These are phyloP conservation scores for Martiniozyma abietophila DNA, from an alignment of 805 yeast genomes.

Conservation along the genomic window DNA sequence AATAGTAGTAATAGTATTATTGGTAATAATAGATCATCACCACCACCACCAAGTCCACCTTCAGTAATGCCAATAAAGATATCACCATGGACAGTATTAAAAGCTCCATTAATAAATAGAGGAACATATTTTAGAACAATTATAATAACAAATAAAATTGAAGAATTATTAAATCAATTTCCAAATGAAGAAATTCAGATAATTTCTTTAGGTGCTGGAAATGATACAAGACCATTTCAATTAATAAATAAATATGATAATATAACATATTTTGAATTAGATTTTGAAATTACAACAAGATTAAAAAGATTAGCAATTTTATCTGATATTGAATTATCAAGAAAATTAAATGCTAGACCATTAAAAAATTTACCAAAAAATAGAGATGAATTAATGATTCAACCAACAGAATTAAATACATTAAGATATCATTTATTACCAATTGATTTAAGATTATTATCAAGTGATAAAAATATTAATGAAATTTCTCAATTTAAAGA, in stretches of 20 bases:
- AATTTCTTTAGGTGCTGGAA: conserved; percentile 72
- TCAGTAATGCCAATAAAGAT: too few relatives aligned
- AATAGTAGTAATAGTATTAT: too few relatives aligned
- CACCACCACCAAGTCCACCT: too few relatives aligned
- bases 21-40: too few relatives aligned
- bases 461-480: not conserved
- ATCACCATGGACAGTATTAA: conserved; percentile 14
- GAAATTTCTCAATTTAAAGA: not conserved
- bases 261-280: conserved; percentile 50
- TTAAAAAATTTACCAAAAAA: conserved; percentile 7
- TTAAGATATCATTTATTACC: conserved; percentile 44
- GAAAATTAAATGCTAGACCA: not conserved
- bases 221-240: conserved; percentile 60
- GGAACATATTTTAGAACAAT: conserved; percentile 59
- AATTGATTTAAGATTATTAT: conserved; percentile 39
- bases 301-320: conserved; percentile 43
- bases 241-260: conserved; percentile 28
- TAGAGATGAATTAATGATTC: conserved; percentile 10
- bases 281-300: conserved; percentile 45
- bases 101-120: conserved; percentile 59
- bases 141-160: conserved; percentile 39
- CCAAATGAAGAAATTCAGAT: conserved; percentile 34
- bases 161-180: conserved; percentile 30
- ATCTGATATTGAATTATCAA: conserved; percentile 15
- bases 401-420: conserved; percentile 6